These are phyloP conservation scores for Starmerella geochares DNA, from an alignment of 805 yeast species.

Conservation along the genomic window DNA sequence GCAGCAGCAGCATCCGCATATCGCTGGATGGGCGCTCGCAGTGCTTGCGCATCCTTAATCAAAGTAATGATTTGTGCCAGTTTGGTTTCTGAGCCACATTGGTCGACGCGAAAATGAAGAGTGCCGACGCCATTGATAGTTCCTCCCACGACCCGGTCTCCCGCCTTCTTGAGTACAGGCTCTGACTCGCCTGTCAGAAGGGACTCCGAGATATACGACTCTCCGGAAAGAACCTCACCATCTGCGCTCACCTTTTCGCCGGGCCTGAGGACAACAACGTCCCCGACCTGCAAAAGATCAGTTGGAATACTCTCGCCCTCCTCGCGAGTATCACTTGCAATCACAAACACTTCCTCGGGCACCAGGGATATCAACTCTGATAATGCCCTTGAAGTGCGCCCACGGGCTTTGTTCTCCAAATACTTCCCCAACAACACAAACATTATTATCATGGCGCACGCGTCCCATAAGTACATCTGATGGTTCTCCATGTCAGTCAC, in stretches of 20 bases:
- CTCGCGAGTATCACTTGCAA: slow-evolving; percentile 25
- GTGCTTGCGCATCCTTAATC: slow-evolving; percentile 81
- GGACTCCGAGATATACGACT: slow-evolving; percentile 79
- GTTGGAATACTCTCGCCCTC: slow-evolving; percentile 42
- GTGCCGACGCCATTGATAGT: slow-evolving; percentile 74
- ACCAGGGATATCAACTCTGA: slow-evolving; percentile 69
- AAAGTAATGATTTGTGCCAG: slow-evolving; percentile 75
- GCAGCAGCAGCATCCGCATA: slow-evolving; percentile 80
- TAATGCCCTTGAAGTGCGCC: slow-evolving; percentile 82
- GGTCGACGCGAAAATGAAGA: slow-evolving; percentile 55
- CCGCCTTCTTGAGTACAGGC: slow-evolving; percentile 54
- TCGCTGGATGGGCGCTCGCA: slow-evolving; percentile 82
- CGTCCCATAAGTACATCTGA: slow-evolving; percentile 53
- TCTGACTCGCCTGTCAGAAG: slow-evolving; percentile 83
- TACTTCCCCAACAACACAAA: slow-evolving; percentile 86
- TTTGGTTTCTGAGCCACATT: slow-evolving; percentile 75
- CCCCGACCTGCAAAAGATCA: slow-evolving; percentile 67
- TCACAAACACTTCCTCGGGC: slow-evolving; percentile 61
- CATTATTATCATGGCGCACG: slow-evolving; percentile 70
- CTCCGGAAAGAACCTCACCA: slow-evolving; percentile 69
- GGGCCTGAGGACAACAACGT: slow-evolving; percentile 66
- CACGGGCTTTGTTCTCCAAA: slow-evolving; percentile 84
- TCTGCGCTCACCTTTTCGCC: slow-evolving; percentile 90
- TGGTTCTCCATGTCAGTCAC: slow-evolving; percentile 29
- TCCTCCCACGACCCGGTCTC: slow-evolving; percentile 73